phyloP scores from a whole-genome alignment of 2,329 filamentous ascomycete species.

The Fusarium buharicum region DNA sequence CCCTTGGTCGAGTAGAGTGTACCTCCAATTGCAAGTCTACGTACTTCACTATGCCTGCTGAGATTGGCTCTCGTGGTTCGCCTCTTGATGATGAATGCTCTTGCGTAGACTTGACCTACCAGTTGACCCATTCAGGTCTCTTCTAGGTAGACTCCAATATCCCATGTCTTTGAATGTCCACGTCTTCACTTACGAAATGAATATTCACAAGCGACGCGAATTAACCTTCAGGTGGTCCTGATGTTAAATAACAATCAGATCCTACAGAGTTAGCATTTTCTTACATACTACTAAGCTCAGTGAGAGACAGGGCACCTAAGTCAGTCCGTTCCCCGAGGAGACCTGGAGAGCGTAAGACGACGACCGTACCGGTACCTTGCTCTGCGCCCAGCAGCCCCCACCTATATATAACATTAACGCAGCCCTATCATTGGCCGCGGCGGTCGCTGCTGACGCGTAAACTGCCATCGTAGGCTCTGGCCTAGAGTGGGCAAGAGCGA shows the following conservation, averaged over 20 bases:
- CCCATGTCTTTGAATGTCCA: background rate
- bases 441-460: constrained; percentile 53
- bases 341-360: constrained; percentile 21
- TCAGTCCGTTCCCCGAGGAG: constrained; percentile 5
- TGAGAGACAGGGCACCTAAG: constrained; percentile 9
- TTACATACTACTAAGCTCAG: background rate
- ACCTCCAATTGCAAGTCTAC: constrained; percentile 27
- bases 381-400: constrained; percentile 44
- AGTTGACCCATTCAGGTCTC: constrained; percentile 15
- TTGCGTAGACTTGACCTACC: constrained; percentile 32
- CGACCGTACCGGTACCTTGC: constrained; percentile 42
- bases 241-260: constrained; percentile 29
- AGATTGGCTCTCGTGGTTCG: too few relatives aligned
- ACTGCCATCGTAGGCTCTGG: constrained; percentile 48
- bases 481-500: constrained; percentile 43
- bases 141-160: constrained; percentile 2
- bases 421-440: constrained; percentile 46
- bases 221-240: constrained; percentile 8
- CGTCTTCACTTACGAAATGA: constrained; percentile 6
- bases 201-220: constrained; percentile 18
- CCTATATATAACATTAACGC: constrained; percentile 21
- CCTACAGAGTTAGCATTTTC: constrained; percentile 3
- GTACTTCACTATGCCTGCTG: constrained; percentile 25
- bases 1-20: constrained; percentile 11
- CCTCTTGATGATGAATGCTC: constrained; percentile 40